Percentiles rank a stretch among this genome's conserved stretches.
Evolutionary conservation across 208 protist species (phyloP).

Genomic region (Trypanosoma platydactyli): DNA sequence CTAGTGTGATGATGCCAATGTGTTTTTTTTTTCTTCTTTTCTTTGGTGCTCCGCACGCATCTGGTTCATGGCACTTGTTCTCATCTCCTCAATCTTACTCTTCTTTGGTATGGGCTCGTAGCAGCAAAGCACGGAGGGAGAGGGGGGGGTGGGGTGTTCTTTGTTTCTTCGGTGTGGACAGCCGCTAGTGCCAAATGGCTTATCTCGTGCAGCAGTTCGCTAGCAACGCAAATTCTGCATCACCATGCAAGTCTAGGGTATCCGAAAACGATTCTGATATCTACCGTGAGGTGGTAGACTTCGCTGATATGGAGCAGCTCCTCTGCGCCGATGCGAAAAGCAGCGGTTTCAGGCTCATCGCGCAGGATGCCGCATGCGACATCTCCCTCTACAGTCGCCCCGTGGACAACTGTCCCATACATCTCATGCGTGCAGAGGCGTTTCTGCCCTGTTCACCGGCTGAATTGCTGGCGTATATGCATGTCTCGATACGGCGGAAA

Average conservation of each 20-base stretch:
- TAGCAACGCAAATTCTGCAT: not conserved
- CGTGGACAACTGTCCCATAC: constrained; percentile 59
- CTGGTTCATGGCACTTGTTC: too few relatives aligned
- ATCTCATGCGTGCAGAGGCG: constrained; percentile 70
- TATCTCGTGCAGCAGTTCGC: constrained; percentile 2
- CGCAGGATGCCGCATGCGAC: constrained; percentile 36
- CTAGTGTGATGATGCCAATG: too few relatives aligned
- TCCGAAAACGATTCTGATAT: constrained; percentile 38
- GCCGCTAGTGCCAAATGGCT: constrained; percentile 11
- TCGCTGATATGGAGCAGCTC: constrained; percentile 43
- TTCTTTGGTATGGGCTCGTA: too few relatives aligned
- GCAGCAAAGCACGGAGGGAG: not conserved
- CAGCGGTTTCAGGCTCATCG: constrained; percentile 46
- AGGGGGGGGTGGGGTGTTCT: constrained; percentile 22
- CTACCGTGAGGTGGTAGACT: constrained; percentile 53
- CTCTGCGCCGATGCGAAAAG: constrained; percentile 28
- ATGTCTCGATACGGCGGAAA: constrained; percentile 42
- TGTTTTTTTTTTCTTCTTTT: too few relatives aligned
- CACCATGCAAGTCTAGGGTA: not conserved
- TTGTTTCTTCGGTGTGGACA: not conserved
- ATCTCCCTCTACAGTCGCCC: constrained; percentile 60
- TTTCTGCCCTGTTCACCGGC: constrained; percentile 56
- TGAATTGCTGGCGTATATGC: constrained; percentile 59
- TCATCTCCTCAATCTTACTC: too few relatives aligned
- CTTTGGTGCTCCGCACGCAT: too few relatives aligned